Evolutionary conservation across 192 early-diverging fungal species (phyloP).

Genomic region (Backusella australiensis): DNA sequence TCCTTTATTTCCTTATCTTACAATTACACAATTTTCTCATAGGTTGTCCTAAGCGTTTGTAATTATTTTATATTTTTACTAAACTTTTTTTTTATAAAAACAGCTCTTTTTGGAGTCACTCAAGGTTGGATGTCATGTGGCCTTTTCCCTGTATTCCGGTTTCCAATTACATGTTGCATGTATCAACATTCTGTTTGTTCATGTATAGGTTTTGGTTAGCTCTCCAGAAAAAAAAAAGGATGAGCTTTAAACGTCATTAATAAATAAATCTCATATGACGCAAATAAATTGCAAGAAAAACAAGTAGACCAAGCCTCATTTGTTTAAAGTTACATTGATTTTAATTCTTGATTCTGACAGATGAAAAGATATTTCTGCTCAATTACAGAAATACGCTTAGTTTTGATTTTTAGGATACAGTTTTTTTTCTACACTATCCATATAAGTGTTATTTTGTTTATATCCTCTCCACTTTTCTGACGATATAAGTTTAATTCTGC

Average conservation of each 20-base stretch:
- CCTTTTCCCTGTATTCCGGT: not conserved
- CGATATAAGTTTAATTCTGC: not conserved
- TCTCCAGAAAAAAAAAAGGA: not conserved
- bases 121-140: not conserved
- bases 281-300: not conserved
- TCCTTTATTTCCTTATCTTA: conserved; percentile 17
- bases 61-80: not conserved
- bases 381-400: not conserved
- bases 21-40: conserved; percentile 19
- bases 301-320: not conserved
- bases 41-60: not conserved
- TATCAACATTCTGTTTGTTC: conserved; percentile 6
- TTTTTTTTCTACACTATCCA: not conserved
- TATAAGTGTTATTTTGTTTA: not conserved
- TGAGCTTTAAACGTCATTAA: not conserved
- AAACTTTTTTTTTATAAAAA: no score
- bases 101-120: conserved; percentile 1
- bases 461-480: not conserved
- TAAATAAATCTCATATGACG: not conserved
- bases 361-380: not conserved
- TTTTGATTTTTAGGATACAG: not conserved
- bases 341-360: not conserved
- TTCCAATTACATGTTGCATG: not conserved
- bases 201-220: not conserved
- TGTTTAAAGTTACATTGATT: not conserved